Conservation (phyloP, 192 early-diverging fungal genomes). For the Chytriomyces hyalinus region DNA sequence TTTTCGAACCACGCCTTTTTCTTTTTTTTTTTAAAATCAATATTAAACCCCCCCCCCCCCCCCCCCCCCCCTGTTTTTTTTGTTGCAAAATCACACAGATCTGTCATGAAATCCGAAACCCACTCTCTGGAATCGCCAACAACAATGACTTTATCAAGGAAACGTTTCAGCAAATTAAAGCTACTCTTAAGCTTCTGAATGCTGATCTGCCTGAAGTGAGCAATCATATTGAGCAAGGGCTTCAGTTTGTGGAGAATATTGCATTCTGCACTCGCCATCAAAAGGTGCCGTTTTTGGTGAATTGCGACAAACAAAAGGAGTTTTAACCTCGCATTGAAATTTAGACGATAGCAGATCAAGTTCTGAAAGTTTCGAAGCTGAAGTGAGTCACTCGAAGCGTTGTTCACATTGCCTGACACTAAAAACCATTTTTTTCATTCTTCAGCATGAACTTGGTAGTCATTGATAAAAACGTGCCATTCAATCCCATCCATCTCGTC, state of each 20-base stretch:
- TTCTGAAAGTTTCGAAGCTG: constrained; percentile 22
- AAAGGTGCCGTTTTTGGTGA: constrained; percentile 25
- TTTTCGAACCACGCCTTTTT: background rate
- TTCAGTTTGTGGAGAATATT: constrained; percentile 11
- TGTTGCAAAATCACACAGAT: constrained; percentile 14
- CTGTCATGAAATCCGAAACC: constrained; percentile 49
- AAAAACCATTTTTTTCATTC: constrained; percentile 9
- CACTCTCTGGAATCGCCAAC: constrained; percentile 35
- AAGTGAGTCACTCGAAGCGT: background rate
- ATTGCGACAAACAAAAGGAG: constrained; percentile 36
- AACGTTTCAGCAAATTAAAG: constrained; percentile 23
- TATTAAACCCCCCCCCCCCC: too few relatives aligned
- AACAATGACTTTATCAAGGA: constrained; percentile 41
- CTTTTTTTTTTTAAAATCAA: too few relatives aligned
- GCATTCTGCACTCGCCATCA: background rate
- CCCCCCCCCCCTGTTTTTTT: background rate
- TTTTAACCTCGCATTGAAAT: background rate
- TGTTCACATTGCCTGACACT: constrained; percentile 14
- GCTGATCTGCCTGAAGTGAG: constrained; percentile 4
- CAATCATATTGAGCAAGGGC: constrained; percentile 1
- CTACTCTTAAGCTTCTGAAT: background rate
- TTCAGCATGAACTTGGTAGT: constrained; percentile 39
- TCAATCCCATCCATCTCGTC: constrained; percentile 29
- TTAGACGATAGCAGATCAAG: constrained; percentile 15
- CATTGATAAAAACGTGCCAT: constrained; percentile 25